Base-by-base conservation (phyloP, 2,329 filamentous ascomycete genomes). In the Neocucurbitaria cava region DNA sequence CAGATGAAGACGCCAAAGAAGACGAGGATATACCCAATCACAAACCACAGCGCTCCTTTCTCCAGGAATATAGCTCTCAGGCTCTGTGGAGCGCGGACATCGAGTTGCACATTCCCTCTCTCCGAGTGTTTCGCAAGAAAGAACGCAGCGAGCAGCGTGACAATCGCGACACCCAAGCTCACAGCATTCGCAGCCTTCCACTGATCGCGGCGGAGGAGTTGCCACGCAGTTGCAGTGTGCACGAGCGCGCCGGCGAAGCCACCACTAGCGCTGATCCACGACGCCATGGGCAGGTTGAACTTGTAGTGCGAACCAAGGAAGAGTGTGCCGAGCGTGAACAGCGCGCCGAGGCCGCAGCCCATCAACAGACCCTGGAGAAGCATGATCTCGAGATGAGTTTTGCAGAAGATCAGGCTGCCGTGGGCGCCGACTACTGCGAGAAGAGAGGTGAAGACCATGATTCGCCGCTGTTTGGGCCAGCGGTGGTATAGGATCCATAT, bases 271-370 rank as follows among this genome's bases (percentile, higher is more conserved):
- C 73, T 68, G 9, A 74, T 71, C 31, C 73, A 66, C 3, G 72
- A 75, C 35, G 74, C 74, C 3, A 76, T 60, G 1, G 75, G 69
- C 3, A 68, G 23, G 11, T 71, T 53, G 31, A 61, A 52, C 20
- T 46, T 54, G 43, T 67, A 72, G 35, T 72, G 70, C 2, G 50
- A 52, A 1, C 61, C 61, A 1, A 70, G 55, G 4, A 54, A 54
- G 1, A 63, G 42, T 8, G 52, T 59, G 3, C 57, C 54, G 0
- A 63, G 8, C 1, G 59, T 54, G 1, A 50, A 45, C 18, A 71
- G 36, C 0, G 56, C 43, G 0, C 70, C 70, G 1, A 71, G 43
- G 1, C 51, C 52, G 4, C 40, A 13, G 0, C 69, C 69, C 3
- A 64, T 26, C 0, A 64, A 35, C 1, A 52, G 39, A 28, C 65